A percentile compares a stretch with the other conserved stretches of the same genome.
Evolutionary conservation across 192 early-diverging fungal species (phyloP).

Genomic region (Backusella sp.): DNA sequence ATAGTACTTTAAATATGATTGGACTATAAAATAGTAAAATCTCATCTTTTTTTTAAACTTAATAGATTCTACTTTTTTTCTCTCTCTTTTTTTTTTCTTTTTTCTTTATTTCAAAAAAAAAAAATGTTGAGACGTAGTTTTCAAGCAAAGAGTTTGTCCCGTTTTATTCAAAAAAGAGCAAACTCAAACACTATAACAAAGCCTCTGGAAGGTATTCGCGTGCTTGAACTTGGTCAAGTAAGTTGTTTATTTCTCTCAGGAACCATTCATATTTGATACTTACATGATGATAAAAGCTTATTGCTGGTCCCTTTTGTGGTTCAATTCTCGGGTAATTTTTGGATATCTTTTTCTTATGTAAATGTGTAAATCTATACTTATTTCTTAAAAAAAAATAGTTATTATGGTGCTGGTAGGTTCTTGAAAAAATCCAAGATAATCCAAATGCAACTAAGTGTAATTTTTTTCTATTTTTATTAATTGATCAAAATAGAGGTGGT

Average conservation of each 20-base stretch:
- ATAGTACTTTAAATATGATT: neutral
- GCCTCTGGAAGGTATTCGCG: conserved; percentile 39
- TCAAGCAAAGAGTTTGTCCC: neutral
- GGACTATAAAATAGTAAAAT: neutral
- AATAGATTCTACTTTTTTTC: neutral
- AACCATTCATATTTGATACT: neutral
- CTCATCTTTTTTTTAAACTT: neutral
- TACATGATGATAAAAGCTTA: conserved; percentile 23
- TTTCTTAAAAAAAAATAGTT: conserved; percentile 17
- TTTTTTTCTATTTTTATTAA: neutral
- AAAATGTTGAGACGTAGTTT: neutral
- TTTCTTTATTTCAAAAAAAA: neutral
- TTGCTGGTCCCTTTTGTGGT: conserved; percentile 52
- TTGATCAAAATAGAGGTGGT: conserved; percentile 41
- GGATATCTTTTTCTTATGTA: neutral
- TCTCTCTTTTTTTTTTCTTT: neutral
- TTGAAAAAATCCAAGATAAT: neutral
- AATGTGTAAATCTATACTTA: neutral
- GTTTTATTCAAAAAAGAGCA: conserved; percentile 3
- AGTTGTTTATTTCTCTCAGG: neutral
- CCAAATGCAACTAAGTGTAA: neutral
- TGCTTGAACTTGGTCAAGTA: conserved; percentile 48
- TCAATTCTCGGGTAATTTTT: conserved; percentile 43
- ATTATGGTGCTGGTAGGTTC: conserved; percentile 37
- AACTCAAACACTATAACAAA: conserved; percentile 14